Evolutionary conservation across 2,329 filamentous ascomycete genomes (phyloP).

Genomic region (Pseudogymnoascus sp.): DNA sequence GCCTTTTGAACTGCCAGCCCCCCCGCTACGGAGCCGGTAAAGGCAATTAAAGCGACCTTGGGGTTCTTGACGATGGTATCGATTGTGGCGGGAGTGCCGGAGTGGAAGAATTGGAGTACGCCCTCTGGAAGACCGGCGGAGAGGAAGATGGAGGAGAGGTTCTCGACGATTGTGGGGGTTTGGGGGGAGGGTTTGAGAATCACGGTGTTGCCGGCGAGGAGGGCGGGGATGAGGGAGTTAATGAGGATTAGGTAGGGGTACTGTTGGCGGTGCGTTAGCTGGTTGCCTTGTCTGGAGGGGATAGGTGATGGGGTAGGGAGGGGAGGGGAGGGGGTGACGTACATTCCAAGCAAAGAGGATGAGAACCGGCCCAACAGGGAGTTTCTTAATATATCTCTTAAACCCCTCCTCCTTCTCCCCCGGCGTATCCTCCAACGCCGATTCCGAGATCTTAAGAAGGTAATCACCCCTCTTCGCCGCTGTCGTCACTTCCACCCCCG

Average conservation of each 20-base stretch:
- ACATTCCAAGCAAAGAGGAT: constrained; percentile 96
- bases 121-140: constrained; percentile 74
- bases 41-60: constrained; percentile 73
- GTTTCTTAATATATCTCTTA: constrained; percentile 80
- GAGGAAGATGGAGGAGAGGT: constrained; percentile 64
- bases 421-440: constrained; percentile 68
- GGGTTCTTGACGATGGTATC: constrained; percentile 71
- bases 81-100: constrained; percentile 66
- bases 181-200: constrained; percentile 94
- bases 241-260: constrained; percentile 92
- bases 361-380: constrained; percentile 78
- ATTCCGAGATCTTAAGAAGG: constrained; percentile 71
- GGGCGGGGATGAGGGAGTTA: constrained; percentile 86
- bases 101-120: constrained; percentile 89
- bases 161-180: constrained; percentile 85
- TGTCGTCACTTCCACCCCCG: constrained; percentile 73
- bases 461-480: constrained; percentile 81
- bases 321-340: constrained; percentile 32
- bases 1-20: constrained; percentile 80
- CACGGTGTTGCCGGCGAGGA: constrained; percentile 81
- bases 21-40: constrained; percentile 85
- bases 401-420: constrained; percentile 83
- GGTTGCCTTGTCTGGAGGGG: too few relatives aligned
- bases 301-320: background rate
- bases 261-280: constrained; percentile 35